A percentile compares a stretch with the other conserved stretches of the same genome.
These are phyloP conservation scores for Geotrichum aggregatum DNA, from an alignment of 1,139 yeast species.

Conservation along the genomic window DNA sequence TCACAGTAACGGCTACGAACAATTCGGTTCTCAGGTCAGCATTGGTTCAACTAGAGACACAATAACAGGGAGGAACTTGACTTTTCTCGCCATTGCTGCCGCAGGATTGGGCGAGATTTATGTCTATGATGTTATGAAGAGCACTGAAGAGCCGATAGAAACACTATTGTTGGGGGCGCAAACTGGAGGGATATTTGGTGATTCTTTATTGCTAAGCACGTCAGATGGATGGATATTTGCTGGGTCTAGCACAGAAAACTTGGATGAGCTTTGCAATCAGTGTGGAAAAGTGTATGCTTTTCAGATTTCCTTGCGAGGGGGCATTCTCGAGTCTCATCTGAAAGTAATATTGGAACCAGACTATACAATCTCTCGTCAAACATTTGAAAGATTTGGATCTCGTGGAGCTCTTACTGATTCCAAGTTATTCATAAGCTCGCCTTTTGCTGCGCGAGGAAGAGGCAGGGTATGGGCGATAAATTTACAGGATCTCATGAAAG, in stretches of 20 bases:
- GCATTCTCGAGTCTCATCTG: conserved; percentile 13
- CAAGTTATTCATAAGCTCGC: conserved; percentile 40
- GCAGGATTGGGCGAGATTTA: conserved; percentile 34
- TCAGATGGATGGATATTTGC: conserved; percentile 31
- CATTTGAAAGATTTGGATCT: conserved; percentile 38
- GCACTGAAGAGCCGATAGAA: background rate
- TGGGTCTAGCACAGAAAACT: conserved; percentile 28
- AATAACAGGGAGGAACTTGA: conserved; percentile 24
- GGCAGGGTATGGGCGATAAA: conserved; percentile 47
- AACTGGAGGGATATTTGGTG: conserved; percentile 32
- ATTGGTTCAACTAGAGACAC: conserved; percentile 21
- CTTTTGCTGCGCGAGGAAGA: conserved; percentile 39
- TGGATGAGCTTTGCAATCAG: conserved; percentile 28
- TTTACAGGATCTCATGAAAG: conserved; percentile 26
- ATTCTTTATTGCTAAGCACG: conserved; percentile 27
- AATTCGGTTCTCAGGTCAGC: conserved; percentile 32
- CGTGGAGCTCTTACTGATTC: conserved; percentile 32
- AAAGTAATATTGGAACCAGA: background rate
- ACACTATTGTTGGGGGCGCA: background rate
- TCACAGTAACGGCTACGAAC: conserved; percentile 23
- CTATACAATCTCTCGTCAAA: background rate
- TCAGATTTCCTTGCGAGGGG: conserved; percentile 24
- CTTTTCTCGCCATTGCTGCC: conserved; percentile 31
- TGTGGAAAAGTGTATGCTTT: conserved; percentile 45
- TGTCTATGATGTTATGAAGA: conserved; percentile 25